A percentile compares a stretch with the other conserved stretches of the same genome.
Conservation (phyloP, 164 flowering plant genomes). For the Magnolia sinica region DNA sequence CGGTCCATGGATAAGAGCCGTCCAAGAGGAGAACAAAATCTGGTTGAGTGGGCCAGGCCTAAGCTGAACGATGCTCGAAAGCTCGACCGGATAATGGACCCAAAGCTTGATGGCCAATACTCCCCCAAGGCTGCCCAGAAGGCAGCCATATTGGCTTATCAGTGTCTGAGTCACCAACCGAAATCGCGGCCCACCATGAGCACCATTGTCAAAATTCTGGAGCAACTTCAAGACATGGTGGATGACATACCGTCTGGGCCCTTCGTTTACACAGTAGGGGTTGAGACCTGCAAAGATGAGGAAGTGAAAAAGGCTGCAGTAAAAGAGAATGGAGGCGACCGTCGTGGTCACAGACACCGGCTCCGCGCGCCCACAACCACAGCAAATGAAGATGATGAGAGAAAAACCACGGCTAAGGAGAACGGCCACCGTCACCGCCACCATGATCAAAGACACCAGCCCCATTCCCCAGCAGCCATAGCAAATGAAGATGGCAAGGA, state of each 20-base stretch:
- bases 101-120: constrained; percentile 73
- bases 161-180: constrained; percentile 62
- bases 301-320: neutral
- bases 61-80: constrained; percentile 49
- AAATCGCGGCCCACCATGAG: constrained; percentile 75
- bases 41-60: constrained; percentile 74
- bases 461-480: neutral
- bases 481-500: neutral
- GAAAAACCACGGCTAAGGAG: neutral
- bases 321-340: neutral
- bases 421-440: constrained; percentile 1
- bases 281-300: neutral
- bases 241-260: constrained; percentile 52
- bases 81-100: constrained; percentile 61
- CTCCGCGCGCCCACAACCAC: neutral
- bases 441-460: neutral
- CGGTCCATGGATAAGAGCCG: constrained; percentile 61
- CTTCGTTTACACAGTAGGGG: constrained; percentile 58
- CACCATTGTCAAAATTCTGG: constrained; percentile 57
- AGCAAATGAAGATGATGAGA: neutral
- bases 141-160: constrained; percentile 66
- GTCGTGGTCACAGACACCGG: neutral
- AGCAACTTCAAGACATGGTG: constrained; percentile 37
- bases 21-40: constrained; percentile 47
- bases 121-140: constrained; percentile 63